These are phyloP conservation scores for Thecaphora frezii DNA, from an alignment of 1,284 basidiomycete species.

Conservation along the genomic window DNA sequence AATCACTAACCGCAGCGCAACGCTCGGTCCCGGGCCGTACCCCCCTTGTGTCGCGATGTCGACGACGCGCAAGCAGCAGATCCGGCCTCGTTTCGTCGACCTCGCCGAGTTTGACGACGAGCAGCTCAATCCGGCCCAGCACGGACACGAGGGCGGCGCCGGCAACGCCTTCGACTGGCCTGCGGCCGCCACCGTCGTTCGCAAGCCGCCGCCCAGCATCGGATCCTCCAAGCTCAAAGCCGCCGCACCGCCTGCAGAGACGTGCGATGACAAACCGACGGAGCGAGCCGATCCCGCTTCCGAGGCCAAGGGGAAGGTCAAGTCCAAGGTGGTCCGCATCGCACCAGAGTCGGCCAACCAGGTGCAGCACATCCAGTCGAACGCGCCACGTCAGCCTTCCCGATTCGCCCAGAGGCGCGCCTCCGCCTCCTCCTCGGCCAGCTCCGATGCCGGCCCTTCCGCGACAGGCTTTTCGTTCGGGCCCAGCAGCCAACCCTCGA, in stretches of 20 bases:
- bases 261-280: neutral
- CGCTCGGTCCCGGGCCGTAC: neutral
- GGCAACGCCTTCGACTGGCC: constrained; percentile 45
- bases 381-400: neutral
- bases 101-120: constrained; percentile 40
- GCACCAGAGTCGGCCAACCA: constrained; percentile 1
- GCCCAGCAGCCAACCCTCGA: constrained; percentile 1
- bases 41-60: neutral
- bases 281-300: neutral
- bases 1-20: no score
- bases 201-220: constrained; percentile 29
- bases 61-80: constrained; percentile 29
- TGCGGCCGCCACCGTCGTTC: constrained; percentile 39
- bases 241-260: neutral
- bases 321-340: neutral
- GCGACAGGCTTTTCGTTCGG: constrained; percentile 3
- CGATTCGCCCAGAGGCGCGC: neutral
- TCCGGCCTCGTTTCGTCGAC: constrained; percentile 42
- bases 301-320: neutral
- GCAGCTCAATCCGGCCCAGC: constrained; percentile 1
- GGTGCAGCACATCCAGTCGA: neutral
- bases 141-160: constrained; percentile 3
- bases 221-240: constrained; percentile 10
- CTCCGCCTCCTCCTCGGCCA: neutral
- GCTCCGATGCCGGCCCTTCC: neutral